A percentile compares a stretch with the other conserved stretches of the same genome.
Conservation (phyloP, 208 protist genomes). For the Acanthamoeba divionensis region DNA sequence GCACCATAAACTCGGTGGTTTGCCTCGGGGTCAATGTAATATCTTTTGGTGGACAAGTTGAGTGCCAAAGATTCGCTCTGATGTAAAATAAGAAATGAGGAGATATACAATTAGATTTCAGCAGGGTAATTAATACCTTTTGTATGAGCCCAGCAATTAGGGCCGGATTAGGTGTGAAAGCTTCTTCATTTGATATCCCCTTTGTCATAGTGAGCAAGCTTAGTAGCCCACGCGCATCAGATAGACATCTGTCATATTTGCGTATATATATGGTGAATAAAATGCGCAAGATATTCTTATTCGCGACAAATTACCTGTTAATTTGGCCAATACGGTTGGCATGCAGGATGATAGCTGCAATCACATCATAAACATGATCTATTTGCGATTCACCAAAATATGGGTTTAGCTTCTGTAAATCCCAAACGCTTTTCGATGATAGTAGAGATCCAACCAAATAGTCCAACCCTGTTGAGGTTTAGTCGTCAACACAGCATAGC, state of each 20-base stretch:
- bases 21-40: background rate
- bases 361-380: background rate
- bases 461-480: slow-evolving; percentile 15
- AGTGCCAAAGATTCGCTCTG: background rate
- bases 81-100: no score
- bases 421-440: background rate
- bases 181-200: background rate
- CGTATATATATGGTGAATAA: no score
- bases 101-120: background rate
- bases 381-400: slow-evolving; percentile 8
- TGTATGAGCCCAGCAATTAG: background rate
- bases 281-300: no score
- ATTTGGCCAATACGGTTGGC: background rate
- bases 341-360: background rate
- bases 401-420: slow-evolving; percentile 36
- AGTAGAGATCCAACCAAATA: slow-evolving; percentile 42
- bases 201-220: background rate
- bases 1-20: background rate
- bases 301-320: no score
- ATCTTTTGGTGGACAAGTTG: background rate
- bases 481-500: no score
- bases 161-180: background rate
- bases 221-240: background rate
- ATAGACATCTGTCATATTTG: background rate
- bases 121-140: background rate